phyloP scores from a whole-genome alignment of 495 filamentous ascomycete genomes.

The Aspergillus homomorphus region DNA sequence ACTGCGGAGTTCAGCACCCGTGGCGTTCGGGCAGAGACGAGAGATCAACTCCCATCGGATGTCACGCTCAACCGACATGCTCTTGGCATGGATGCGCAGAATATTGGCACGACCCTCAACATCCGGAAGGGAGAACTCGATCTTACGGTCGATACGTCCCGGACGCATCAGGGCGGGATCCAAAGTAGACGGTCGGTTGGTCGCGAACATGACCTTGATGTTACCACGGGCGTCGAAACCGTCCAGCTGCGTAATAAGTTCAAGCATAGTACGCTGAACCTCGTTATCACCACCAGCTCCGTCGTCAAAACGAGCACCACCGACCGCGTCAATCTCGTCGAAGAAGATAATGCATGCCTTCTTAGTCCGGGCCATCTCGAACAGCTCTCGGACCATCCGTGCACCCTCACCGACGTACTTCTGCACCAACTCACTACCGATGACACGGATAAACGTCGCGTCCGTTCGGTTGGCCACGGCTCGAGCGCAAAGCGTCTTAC shows the following conservation, averaged over 20 bases:
- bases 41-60: constrained; percentile 99
- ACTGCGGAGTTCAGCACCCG: constrained; percentile 88
- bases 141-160: constrained; percentile 97
- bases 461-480: constrained; percentile 97
- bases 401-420: constrained; percentile 99
- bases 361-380: constrained; percentile 99
- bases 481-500: constrained; percentile 96
- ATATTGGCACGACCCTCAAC: constrained; percentile 97
- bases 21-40: constrained; percentile 92
- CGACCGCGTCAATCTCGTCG: constrained; percentile 97
- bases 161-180: constrained; percentile 97
- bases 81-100: constrained; percentile 97
- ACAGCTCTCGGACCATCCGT: constrained; percentile 95
- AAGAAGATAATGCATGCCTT: constrained; percentile 99
- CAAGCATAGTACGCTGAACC: constrained; percentile 98
- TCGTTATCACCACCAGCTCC: constrained; percentile 98
- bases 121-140: constrained; percentile 96
- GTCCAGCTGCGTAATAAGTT: constrained; percentile 96
- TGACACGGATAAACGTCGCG: constrained; percentile 97
- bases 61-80: constrained; percentile 97
- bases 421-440: constrained; percentile 94
- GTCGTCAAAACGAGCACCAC: constrained; percentile 97
- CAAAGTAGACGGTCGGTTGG: constrained; percentile 92
- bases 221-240: constrained; percentile 97
- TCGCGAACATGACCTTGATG: constrained; percentile 99